Evolutionary conservation across 805 yeast species (phyloP).

Genomic region (Pichia gijzeniarum): DNA sequence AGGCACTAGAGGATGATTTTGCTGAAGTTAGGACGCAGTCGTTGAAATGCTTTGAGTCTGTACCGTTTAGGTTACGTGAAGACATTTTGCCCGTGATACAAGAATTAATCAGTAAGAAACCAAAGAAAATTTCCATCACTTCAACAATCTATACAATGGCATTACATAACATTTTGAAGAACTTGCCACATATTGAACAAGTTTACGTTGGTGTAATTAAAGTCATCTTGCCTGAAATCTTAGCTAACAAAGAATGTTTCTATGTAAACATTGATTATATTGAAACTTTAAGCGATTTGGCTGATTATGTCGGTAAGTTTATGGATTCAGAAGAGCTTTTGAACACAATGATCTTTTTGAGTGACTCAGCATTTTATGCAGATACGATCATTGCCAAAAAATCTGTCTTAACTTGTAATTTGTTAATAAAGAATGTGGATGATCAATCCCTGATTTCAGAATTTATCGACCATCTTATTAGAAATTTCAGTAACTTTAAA

Average conservation of each 20-base stretch:
- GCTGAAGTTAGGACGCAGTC: conserved; percentile 75
- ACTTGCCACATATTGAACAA: conserved; percentile 21
- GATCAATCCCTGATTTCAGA: neutral
- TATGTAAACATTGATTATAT: conserved; percentile 44
- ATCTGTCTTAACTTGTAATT: conserved; percentile 35
- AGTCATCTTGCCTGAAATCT: conserved; percentile 32
- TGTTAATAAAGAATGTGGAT: conserved; percentile 25
- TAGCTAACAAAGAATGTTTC: conserved; percentile 22
- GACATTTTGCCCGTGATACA: conserved; percentile 30
- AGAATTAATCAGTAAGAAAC: conserved; percentile 19
- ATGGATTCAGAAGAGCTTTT: conserved; percentile 21
- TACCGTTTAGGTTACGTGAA: conserved; percentile 31
- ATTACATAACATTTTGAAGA: conserved; percentile 37
- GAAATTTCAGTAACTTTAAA: neutral
- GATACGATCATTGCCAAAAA: conserved; percentile 41
- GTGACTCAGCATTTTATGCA: conserved; percentile 33
- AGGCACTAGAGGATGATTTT: conserved; percentile 48
- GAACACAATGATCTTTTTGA: conserved; percentile 25
- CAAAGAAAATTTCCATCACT: conserved; percentile 31
- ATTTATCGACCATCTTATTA: neutral
- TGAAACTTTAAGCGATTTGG: conserved; percentile 53
- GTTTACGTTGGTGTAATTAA: conserved; percentile 28
- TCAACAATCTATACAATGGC: conserved; percentile 50
- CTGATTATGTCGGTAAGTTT: conserved; percentile 37
- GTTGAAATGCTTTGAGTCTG: conserved; percentile 40